These are phyloP conservation scores for Lepraria neglecta DNA, from an alignment of 495 filamentous ascomycete species.

Conservation along the genomic window DNA sequence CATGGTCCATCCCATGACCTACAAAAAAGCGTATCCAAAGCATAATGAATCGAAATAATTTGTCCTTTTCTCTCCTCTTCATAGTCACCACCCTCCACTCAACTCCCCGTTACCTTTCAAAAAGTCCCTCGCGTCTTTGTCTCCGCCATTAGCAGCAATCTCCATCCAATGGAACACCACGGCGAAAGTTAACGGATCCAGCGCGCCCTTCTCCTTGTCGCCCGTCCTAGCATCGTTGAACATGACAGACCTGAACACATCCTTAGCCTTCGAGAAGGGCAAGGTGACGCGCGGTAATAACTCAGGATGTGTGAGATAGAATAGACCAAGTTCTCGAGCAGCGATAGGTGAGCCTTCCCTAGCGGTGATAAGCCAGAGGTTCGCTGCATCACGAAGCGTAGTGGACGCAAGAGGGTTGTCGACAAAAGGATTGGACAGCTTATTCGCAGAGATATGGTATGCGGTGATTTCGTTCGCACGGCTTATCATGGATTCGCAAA, in stretches of 20 bases:
- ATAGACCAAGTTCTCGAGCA: conserved; percentile 89
- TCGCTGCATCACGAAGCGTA: conserved; percentile 75
- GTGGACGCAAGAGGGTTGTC: conserved; percentile 44
- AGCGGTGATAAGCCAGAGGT: conserved; percentile 90
- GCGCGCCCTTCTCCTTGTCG: conserved; percentile 48
- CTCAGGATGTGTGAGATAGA: conserved; percentile 90
- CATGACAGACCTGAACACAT: conserved; percentile 79
- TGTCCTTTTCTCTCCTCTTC: too few species aligned
- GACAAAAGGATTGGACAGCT: conserved; percentile 41
- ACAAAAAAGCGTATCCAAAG: too few species aligned
- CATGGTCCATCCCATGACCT: too few species aligned
- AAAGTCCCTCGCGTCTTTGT: conserved; percentile 71
- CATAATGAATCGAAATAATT: too few species aligned
- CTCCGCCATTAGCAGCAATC: conserved; percentile 75
- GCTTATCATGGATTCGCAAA: conserved; percentile 84
- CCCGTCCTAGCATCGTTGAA: conserved; percentile 42
- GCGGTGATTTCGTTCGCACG: conserved; percentile 65
- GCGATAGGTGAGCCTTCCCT: conserved; percentile 88
- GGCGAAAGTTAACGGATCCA: conserved; percentile 89
- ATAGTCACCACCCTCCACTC: conserved; percentile 14
- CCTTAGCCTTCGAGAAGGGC: conserved; percentile 75
- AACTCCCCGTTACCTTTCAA: conserved; percentile 26
- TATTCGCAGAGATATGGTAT: conserved; percentile 38
- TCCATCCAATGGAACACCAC: conserved; percentile 99
- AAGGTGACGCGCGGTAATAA: conserved; percentile 77